Evolutionary conservation across 306 rosid genomes (phyloP).

Genomic region (Ormosia semicastrata): DNA sequence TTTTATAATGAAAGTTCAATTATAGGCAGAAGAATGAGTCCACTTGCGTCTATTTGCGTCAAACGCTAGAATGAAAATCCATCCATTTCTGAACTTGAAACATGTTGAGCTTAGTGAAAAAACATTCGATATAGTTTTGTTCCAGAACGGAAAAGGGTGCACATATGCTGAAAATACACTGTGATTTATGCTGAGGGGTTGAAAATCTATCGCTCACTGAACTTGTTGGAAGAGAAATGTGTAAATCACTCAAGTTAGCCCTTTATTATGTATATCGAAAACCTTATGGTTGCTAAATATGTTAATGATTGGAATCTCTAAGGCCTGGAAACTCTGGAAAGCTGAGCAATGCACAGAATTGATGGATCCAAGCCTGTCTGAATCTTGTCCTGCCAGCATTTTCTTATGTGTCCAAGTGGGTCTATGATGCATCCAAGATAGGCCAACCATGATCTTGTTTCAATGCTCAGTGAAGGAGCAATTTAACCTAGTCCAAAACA

Average conservation of each 20-base stretch:
- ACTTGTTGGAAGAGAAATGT: background rate
- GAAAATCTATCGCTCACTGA: background rate
- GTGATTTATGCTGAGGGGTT: too few species aligned
- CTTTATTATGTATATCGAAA: background rate
- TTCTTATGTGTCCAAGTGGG: too few species aligned
- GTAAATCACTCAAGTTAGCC: background rate
- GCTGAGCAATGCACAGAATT: background rate
- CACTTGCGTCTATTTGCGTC: too few species aligned
- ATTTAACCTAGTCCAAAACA: too few species aligned
- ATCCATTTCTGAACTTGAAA: background rate
- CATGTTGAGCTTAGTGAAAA: background rate
- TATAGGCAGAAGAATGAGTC: too few species aligned
- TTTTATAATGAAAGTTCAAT: too few species aligned
- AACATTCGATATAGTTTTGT: too few species aligned
- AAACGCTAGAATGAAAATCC: too few species aligned
- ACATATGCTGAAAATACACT: background rate
- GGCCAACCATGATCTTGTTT: too few species aligned
- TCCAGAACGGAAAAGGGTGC: background rate
- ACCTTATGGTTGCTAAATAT: background rate
- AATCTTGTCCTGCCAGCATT: too few species aligned
- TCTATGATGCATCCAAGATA: too few species aligned
- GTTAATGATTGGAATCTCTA: background rate
- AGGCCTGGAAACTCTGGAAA: conserved; percentile 26
- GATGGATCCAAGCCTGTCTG: conserved; percentile 17
- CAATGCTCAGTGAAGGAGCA: too few species aligned